Base-by-base conservation (phyloP, 345 rosid genomes). In the Eucalyptus cloeziana region DNA sequence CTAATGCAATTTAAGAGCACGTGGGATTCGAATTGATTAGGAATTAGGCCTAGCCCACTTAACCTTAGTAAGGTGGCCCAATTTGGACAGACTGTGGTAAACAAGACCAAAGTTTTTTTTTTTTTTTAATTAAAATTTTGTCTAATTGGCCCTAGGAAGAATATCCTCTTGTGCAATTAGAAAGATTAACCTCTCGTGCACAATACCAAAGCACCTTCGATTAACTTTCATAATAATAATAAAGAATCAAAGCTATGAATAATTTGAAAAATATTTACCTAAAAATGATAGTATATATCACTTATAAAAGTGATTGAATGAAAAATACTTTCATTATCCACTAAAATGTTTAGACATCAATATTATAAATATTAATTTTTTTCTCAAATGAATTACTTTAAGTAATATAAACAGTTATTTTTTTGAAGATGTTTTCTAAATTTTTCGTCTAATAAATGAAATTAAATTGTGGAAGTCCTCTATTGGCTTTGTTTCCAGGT, bases 281-380 rank as follows among this genome's bases (percentile, higher is more conserved):
- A 56, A 24, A 56, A 56, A 24, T 22, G 12, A 56, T 24, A 52
- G 8, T 51, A 19, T 52, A 3, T 24, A 56, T 24, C 27, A 56
- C 62, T 56, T 56, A 10, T 56, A 22, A 24, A 56, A 56, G 2
- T 56, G 13, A 56, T 22, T 56, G 27, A 25, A 24, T 4, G 13
- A 56, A 2, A 56, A 56, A 56, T 56, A 56, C 6, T 24, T 56
- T 56, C 6, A 56, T 9, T 5, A 56, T 56, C 6, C 5, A 56
- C 62, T 22, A 22, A 56, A 56, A 56, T 56, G 12, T 56, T 56
- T 56, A 56, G 27, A 56, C 3, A 56, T 56, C 4, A 24, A 24
- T 24, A 56, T 10, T 56, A 22, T 24, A 9, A 56, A 9, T 56
- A 56, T 22, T 56, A 22, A 4, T 0, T 0, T 2, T 24, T 56